Conservation (phyloP, 2,329 filamentous ascomycete genomes). For the Ceratocystis colombiana region DNA sequence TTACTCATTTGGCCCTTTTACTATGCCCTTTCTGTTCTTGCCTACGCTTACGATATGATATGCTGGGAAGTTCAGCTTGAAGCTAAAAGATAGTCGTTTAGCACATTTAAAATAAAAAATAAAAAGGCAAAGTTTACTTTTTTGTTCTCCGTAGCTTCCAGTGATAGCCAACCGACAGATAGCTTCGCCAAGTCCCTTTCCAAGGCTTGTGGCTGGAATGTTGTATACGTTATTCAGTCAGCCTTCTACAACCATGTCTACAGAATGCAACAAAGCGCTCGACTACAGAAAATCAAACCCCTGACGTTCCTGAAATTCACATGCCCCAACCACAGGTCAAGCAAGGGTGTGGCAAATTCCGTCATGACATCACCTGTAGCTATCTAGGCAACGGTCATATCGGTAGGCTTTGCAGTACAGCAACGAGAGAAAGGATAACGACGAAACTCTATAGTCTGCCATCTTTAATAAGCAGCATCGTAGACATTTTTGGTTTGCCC, state of each 20-base stretch:
- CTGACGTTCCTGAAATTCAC: background rate
- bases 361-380: constrained; percentile 5
- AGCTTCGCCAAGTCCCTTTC: background rate
- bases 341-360: constrained; percentile 2
- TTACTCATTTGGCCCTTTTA: background rate
- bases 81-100: too few species aligned
- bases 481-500: background rate
- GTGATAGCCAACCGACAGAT: background rate
- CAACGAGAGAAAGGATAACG: background rate
- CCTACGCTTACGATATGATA: too few species aligned
- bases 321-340: background rate
- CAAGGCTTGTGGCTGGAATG: background rate
- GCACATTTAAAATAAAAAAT: too few species aligned
- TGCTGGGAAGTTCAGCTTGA: too few species aligned
- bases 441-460: background rate
- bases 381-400: background rate
- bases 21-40: too few species aligned
- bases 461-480: background rate
- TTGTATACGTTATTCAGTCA: background rate
- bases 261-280: background rate
- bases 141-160: background rate
- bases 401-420: background rate
- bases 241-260: background rate
- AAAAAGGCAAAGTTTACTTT: background rate
- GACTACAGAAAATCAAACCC: background rate